phyloP scores from a whole-genome alignment of 805 yeast genomes.

The Kodamaea jinghongensis region DNA sequence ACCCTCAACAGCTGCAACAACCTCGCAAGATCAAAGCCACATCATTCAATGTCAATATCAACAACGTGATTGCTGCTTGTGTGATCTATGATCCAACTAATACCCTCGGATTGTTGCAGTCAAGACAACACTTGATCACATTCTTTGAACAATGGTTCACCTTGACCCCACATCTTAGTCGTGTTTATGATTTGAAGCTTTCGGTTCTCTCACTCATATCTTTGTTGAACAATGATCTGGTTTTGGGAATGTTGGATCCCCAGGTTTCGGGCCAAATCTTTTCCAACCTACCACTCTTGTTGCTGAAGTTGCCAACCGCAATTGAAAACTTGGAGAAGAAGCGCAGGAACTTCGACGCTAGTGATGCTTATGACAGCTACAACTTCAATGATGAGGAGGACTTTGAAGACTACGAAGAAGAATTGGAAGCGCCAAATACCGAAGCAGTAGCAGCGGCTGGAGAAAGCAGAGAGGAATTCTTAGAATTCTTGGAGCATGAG shows the following conservation, averaged over 20 bases:
- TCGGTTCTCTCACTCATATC: slow-evolving; percentile 66
- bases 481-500: slow-evolving; percentile 47
- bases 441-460: slow-evolving; percentile 8
- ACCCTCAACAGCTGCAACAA: too few species aligned
- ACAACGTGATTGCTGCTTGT: slow-evolving; percentile 63
- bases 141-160: slow-evolving; percentile 70
- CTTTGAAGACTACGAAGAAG: slow-evolving; percentile 20
- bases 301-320: slow-evolving; percentile 70
- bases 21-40: slow-evolving; percentile 26
- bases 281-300: slow-evolving; percentile 45
- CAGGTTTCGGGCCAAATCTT: slow-evolving; percentile 40
- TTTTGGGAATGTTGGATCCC: slow-evolving; percentile 15
- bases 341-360: slow-evolving; percentile 50
- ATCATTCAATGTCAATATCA: slow-evolving; percentile 46
- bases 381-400: slow-evolving; percentile 17
- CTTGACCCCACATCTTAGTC: slow-evolving; percentile 48
- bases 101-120: slow-evolving; percentile 51
- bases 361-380: slow-evolving; percentile 21
- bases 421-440: slow-evolving; percentile 16
- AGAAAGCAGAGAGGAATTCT: slow-evolving; percentile 37
- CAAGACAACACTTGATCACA: slow-evolving; percentile 38
- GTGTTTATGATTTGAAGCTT: slow-evolving; percentile 82
- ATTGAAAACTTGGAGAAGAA: slow-evolving; percentile 61
- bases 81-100: slow-evolving; percentile 57
- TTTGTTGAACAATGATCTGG: slow-evolving; percentile 26